Conservation (phyloP, 2,329 filamentous ascomycete genomes). For the Coleophoma eucalyptorum region DNA sequence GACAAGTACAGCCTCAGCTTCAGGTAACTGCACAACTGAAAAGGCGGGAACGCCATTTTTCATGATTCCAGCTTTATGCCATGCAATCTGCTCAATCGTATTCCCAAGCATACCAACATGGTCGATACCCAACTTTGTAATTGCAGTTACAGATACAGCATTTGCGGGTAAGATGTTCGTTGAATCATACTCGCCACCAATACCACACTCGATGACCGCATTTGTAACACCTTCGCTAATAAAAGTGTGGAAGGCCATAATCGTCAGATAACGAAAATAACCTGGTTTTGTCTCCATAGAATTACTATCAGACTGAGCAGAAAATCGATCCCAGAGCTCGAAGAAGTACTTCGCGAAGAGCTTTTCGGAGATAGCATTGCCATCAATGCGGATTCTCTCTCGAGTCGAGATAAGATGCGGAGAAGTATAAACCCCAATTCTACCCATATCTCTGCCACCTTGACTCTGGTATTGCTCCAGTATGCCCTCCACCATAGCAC, state of each 20-base stretch:
- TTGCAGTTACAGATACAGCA: constrained; percentile 58
- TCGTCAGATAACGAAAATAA: constrained; percentile 88
- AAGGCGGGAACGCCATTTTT: constrained; percentile 63
- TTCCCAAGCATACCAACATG: constrained; percentile 77
- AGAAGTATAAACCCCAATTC: constrained; percentile 62
- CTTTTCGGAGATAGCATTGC: constrained; percentile 50
- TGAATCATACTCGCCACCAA: constrained; percentile 89
- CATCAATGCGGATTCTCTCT: constrained; percentile 64
- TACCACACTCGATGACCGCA: constrained; percentile 88
- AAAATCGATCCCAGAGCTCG: constrained; percentile 59
- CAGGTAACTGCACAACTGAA: constrained; percentile 52
- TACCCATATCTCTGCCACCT: constrained; percentile 7
- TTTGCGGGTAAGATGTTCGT: constrained; percentile 73
- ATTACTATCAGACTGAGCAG: constrained; percentile 25
- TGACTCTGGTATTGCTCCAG: constrained; percentile 45
- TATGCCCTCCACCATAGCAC: constrained; percentile 64
- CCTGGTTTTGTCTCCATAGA: constrained; percentile 60
- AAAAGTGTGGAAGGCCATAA: constrained; percentile 85
- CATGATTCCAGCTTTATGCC: constrained; percentile 90
- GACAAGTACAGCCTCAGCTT: constrained; percentile 56
- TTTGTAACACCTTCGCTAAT: constrained; percentile 69
- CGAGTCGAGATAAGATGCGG: constrained; percentile 65
- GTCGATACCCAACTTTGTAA: constrained; percentile 82
- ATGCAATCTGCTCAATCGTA: constrained; percentile 78
- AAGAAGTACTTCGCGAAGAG: constrained; percentile 64